phyloP scores from a whole-genome alignment of 176 grass and related monocot species.

The Phoenix dactylifera region DNA sequence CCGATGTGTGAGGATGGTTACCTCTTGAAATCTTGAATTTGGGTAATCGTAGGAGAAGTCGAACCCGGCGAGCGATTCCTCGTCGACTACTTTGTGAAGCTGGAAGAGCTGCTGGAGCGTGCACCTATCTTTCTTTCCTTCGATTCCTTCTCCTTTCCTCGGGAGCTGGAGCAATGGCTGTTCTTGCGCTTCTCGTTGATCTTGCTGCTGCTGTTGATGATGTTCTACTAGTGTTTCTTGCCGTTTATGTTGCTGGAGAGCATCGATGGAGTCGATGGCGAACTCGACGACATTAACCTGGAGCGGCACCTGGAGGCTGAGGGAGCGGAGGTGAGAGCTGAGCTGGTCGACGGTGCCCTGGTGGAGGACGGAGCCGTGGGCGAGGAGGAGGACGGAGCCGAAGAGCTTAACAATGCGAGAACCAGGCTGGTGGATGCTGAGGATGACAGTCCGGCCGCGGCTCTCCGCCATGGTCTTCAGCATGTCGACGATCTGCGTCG shows the following conservation, averaged over 20 bases:
- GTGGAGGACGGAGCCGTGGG: constrained; percentile 51
- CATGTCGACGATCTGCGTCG: constrained; percentile 49
- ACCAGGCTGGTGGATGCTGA: constrained; percentile 68
- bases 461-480: constrained; percentile 46
- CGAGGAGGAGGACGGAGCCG: constrained; percentile 52
- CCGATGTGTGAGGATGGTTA: constrained; percentile 43
- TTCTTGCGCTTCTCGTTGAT: not conserved
- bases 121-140: constrained; percentile 33
- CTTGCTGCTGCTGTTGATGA: not conserved
- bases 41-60: constrained; percentile 17
- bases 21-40: constrained; percentile 43
- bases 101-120: constrained; percentile 81
- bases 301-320: constrained; percentile 33
- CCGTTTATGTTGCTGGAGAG: constrained; percentile 9
- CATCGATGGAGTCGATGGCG: constrained; percentile 52
- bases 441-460: constrained; percentile 44
- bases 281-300: constrained; percentile 64
- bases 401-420: constrained; percentile 62
- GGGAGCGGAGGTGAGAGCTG: constrained; percentile 18
- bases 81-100: constrained; percentile 46
- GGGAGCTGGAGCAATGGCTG: not conserved
- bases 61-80: constrained; percentile 12
- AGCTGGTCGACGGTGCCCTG: constrained; percentile 49
- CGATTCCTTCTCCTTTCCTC: not conserved
- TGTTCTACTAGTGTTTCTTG: too few species aligned